Evolutionary conservation across 2,329 filamentous ascomycete species (phyloP), one percentile per base, ranked within the genome.

Genomic region (Aspergillus novofumigatus): DNA sequence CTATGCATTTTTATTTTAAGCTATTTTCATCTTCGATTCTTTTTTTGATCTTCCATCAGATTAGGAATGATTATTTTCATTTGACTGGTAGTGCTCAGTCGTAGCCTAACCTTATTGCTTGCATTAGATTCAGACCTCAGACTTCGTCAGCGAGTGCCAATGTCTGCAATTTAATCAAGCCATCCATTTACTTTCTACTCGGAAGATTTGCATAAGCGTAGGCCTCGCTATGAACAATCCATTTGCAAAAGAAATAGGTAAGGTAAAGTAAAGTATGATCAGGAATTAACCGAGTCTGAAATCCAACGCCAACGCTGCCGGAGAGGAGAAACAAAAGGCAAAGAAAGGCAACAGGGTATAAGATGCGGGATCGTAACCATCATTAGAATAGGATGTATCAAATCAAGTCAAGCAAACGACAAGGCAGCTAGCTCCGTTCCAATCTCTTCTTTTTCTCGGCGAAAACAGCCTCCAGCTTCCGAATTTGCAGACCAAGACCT

Each of bases 401-500:
- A 17, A 38, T 7, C 14, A 38, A 1, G 2, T 14, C 17, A 35
- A 4, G 4, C 17, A 7, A 38, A 38, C 14, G 17, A 32, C 28
- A 32, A 35, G 14, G 32, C 32, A 35, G 32, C 32, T 17, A 69
- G 49, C 55, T 51, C 47, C 60, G 67, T 61, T 74, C 72, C 45
- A 74, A 53, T 49, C 67, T 70, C 62, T 69, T 73, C 65, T 73
- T 79, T 56, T 73, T 75, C 69, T 86, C 88, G 58, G 81, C 81
- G 64, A 96, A 80, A 38, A 87, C 76, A 25, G 80, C 85, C 73
- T 91, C 88, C 68, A 97, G 79, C 50, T 91, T 78, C 56, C 77
- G 71, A 35, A 87, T 74, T 66, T 83, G 75, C 11, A 74, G 74
- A 65, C 82, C 81, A 65, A 87, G 70, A 75, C 68, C 89, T 0